Evolutionary conservation across 495 filamentous ascomycete genomes (phyloP), one percentile per base, ranked within the genome.

Genomic region (Xylona heveae): DNA sequence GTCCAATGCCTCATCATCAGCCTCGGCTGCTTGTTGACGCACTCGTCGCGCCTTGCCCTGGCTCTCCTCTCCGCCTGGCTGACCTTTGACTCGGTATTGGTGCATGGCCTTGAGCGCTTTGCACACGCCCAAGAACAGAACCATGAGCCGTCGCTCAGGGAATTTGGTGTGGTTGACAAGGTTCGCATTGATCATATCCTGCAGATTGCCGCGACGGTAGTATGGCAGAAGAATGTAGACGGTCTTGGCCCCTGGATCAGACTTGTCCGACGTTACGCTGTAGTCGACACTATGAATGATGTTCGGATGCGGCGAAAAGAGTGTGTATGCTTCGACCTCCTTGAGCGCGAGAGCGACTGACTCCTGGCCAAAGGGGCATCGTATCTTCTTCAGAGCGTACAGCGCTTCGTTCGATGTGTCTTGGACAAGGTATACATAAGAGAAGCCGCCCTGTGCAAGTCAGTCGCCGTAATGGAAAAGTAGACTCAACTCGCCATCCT

Each of bases 161-260:
- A 97, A 94, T 29, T 61, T 66, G n/a, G 78, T 79, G 40, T 91
- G 81, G 51, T 97, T 95, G 59, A 97, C 84, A 30, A 95, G 54
- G 52, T 97, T 97, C 38, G 88, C 88, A 47, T 97, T 97, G 59
- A 97, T 94, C 26, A 85, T 75, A 54, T 97, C 88, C 49, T 97
- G 88, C 18, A 97, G 62, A 44, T 97, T 97, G 13, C 88, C 88
- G 24, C 88, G 61, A 38, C 80, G 65, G 53, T 91, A 97, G 52
- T 95, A 97, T 5, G 88, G 88, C 10, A 97, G 64, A 19, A 97
- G 56, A 38, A 97, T 90, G 46, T 95, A 95, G 14, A 95, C 88
- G 1, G 84, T 95, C 56, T 97, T 95, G 31, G 68, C 70, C 19
- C 63, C 67, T 0, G 66, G 54, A 21, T 70, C 67, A 48, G 60